These are phyloP conservation scores for Dendrobium nobile DNA, from an alignment of 106 monocot genomes.

Conservation along the genomic window DNA sequence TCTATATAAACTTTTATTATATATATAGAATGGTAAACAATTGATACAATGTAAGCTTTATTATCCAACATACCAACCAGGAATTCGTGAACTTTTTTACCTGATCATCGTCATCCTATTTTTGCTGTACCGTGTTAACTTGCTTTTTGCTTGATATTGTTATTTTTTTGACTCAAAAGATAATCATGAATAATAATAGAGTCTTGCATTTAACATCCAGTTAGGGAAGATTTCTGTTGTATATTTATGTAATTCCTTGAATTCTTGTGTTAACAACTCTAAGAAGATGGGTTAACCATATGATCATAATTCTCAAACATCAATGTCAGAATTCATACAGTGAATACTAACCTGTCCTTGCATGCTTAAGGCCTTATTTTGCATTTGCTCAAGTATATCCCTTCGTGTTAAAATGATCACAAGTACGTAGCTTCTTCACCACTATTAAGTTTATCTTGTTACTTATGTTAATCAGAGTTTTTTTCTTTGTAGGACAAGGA, in stretches of 20 bases:
- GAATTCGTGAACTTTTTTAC: not conserved
- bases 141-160: not conserved
- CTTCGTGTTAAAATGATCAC: not conserved
- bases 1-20: not conserved
- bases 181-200: not conserved
- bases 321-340: not conserved
- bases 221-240: no score
- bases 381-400: not conserved
- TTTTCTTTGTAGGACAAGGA: slow-evolving; percentile 36
- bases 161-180: not conserved
- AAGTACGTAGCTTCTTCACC: not conserved
- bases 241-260: not conserved
- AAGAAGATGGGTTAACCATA: not conserved
- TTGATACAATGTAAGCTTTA: not conserved
- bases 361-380: not conserved
- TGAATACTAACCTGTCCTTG: not conserved
- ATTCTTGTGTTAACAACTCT: not conserved
- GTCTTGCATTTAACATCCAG: not conserved
- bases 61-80: not conserved
- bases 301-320: not conserved
- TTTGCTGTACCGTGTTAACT: not conserved
- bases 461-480: not conserved
- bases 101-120: not conserved
- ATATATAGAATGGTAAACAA: not conserved
- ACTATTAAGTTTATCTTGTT: not conserved